Conservation (phyloP, 139 green algal genomes). For the Picochlorum sp. region DNA sequence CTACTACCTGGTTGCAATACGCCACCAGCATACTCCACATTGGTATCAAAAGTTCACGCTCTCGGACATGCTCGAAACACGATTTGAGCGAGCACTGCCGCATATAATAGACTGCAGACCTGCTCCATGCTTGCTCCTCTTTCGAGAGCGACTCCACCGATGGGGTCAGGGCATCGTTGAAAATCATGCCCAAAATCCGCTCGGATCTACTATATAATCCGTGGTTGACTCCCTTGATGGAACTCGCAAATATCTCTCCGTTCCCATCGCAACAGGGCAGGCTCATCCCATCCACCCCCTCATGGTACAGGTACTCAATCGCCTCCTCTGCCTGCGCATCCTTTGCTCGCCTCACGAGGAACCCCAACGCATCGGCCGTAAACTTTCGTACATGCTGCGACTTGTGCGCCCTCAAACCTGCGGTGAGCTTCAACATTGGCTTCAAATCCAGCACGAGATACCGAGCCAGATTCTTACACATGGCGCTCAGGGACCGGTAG, state of each 20-base stretch:
- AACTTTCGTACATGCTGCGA: slow-evolving; percentile 54
- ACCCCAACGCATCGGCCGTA: slow-evolving; percentile 49
- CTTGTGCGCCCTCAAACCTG: slow-evolving; percentile 39
- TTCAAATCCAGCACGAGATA: slow-evolving; percentile 48
- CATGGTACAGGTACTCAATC: slow-evolving; percentile 28
- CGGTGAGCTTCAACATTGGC: slow-evolving; percentile 17
- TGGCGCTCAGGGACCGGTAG: slow-evolving; percentile 49
- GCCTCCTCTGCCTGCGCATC: slow-evolving; percentile 15
- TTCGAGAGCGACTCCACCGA: not conserved
- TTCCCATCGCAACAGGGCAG: slow-evolving; percentile 38
- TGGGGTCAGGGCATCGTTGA: not conserved
- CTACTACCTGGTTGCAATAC: too few relatives aligned
- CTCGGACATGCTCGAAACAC: too few relatives aligned
- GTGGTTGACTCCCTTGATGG: slow-evolving; percentile 39
- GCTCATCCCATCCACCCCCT: slow-evolving; percentile 28
- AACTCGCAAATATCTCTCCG: slow-evolving; percentile 47
- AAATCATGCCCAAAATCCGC: slow-evolving; percentile 29
- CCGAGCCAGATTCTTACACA: slow-evolving; percentile 63
- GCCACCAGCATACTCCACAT: too few relatives aligned
- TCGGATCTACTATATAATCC: slow-evolving; percentile 57
- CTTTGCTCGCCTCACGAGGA: slow-evolving; percentile 48
- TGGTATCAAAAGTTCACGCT: too few relatives aligned
- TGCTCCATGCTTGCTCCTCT: not conserved
- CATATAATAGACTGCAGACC: too few relatives aligned
- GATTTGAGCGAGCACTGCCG: too few relatives aligned